Evolutionary conservation across 257 asterid genomes (phyloP).

Genomic region (Solanum okadae): DNA sequence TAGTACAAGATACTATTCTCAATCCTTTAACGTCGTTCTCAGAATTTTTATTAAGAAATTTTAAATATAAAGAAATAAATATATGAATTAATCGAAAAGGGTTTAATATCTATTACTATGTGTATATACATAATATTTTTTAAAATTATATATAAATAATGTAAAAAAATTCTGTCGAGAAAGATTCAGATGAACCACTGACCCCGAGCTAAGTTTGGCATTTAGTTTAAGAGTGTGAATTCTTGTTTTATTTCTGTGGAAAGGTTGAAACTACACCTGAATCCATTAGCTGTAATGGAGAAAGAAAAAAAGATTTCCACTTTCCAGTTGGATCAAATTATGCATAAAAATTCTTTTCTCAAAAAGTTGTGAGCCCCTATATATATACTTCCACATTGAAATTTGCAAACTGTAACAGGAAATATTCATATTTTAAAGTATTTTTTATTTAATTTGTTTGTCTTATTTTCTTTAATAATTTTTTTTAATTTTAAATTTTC

Average conservation of each 20-base stretch:
- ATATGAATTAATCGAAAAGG: too few relatives aligned
- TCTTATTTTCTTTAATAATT: too few relatives aligned
- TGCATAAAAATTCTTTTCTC: neutral
- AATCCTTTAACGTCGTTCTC: neutral
- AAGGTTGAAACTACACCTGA: neutral
- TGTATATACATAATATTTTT: too few relatives aligned
- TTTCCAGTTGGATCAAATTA: constrained; percentile 2
- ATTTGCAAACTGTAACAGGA: neutral
- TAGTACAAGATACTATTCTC: neutral
- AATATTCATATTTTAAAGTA: neutral
- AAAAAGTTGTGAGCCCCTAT: neutral
- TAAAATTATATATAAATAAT: neutral
- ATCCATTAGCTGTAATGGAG: neutral
- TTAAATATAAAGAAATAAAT: too few relatives aligned
- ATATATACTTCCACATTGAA: neutral
- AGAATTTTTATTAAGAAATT: neutral
- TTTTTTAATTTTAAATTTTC: neutral
- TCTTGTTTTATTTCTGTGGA: neutral
- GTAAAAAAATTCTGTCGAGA: fast-evolving
- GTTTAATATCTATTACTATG: too few relatives aligned
- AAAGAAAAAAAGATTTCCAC: neutral
- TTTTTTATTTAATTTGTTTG: too few relatives aligned
- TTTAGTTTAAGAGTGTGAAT: neutral
- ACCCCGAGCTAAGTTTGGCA: too few relatives aligned
- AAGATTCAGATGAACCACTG: too few relatives aligned